These are phyloP conservation scores for Zalerion maritima DNA, from an alignment of 495 filamentous ascomycete species.

Conservation along the genomic window DNA sequence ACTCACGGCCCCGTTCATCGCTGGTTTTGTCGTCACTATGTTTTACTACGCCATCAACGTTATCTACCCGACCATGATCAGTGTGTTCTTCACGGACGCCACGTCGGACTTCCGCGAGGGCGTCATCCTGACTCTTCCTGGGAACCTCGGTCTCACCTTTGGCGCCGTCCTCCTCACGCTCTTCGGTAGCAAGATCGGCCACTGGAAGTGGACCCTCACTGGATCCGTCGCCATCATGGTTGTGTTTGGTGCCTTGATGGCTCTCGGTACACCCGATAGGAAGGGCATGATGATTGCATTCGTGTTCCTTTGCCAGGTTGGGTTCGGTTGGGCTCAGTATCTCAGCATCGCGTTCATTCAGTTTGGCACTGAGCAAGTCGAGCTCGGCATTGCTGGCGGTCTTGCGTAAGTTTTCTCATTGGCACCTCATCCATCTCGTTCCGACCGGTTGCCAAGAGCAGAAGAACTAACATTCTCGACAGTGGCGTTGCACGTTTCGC, in stretches of 20 bases:
- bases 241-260: conserved; percentile 17
- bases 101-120: conserved; percentile 11
- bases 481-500: conserved; percentile 16
- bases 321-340: conserved; percentile 17
- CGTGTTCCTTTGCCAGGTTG: conserved; percentile 16
- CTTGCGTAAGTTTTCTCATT: conserved; percentile 3
- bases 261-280: conserved; percentile 13
- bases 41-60: conserved; percentile 17
- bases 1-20: conserved; percentile 14
- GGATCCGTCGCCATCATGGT: conserved; percentile 16
- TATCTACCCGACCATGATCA: conserved; percentile 13
- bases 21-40: conserved; percentile 13
- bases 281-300: conserved; percentile 21
- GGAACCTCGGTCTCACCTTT: conserved; percentile 15
- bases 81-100: conserved; percentile 13
- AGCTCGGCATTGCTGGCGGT: conserved; percentile 17
- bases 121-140: conserved; percentile 14
- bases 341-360: conserved; percentile 17
- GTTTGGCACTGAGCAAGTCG: conserved; percentile 16
- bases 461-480: neutral
- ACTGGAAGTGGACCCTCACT: conserved; percentile 17
- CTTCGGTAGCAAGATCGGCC: conserved; percentile 16
- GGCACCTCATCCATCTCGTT: neutral
- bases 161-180: conserved; percentile 16
- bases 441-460: too few species aligned